Conservation (phyloP, 2,329 filamentous ascomycete genomes). For the Shiraia bambusicola region DNA sequence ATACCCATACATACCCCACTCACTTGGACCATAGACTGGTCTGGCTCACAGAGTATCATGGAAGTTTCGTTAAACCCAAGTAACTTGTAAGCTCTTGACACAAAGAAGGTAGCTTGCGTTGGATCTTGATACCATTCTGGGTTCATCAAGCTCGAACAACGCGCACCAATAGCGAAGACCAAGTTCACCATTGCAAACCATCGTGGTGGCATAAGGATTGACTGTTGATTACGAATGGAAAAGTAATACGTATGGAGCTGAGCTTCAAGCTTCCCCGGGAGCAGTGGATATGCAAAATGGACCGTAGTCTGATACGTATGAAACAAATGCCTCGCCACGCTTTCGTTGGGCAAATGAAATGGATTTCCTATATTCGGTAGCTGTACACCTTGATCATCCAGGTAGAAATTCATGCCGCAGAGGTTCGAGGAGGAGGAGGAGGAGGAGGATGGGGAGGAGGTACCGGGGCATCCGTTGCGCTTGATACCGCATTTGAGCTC, state of each 20-base stretch:
- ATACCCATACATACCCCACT: background rate
- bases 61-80: slow-evolving; percentile 17
- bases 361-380: slow-evolving; percentile 9
- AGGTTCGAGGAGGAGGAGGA: background rate
- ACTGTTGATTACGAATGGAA: slow-evolving; percentile 1
- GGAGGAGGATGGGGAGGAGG: background rate
- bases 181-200: slow-evolving; percentile 43
- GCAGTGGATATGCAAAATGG: slow-evolving; percentile 26
- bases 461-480: background rate
- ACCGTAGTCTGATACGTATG: slow-evolving; percentile 34
- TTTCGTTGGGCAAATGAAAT: slow-evolving; percentile 11
- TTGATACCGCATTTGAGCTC: slow-evolving; percentile 10
- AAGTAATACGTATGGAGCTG: slow-evolving; percentile 12
- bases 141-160: slow-evolving; percentile 31
- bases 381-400: slow-evolving; percentile 22
- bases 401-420: slow-evolving; percentile 19
- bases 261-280: slow-evolving; percentile 4
- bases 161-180: slow-evolving; percentile 44
- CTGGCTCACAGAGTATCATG: slow-evolving; percentile 29
- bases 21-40: slow-evolving; percentile 11
- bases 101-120: slow-evolving; percentile 36
- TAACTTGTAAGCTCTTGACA: slow-evolving; percentile 21
- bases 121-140: slow-evolving; percentile 20
- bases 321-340: slow-evolving; percentile 22
- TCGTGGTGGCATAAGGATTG: slow-evolving; percentile 7